phyloP scores from a whole-genome alignment of 1,284 basidiomycete species.

The Ustilago hordei region DNA sequence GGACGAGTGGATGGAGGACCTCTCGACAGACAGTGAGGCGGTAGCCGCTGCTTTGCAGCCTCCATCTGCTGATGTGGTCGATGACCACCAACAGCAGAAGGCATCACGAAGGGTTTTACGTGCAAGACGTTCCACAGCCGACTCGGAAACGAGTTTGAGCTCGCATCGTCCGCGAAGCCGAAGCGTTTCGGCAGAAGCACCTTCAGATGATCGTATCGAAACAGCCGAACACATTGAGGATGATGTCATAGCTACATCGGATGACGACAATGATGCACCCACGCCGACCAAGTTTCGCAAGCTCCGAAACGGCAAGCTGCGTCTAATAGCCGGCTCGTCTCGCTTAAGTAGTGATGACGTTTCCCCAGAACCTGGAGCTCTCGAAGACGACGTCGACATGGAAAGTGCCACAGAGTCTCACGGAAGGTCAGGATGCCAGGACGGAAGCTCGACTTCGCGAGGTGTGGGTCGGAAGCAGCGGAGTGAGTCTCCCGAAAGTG shows the following conservation, averaged over 20 bases:
- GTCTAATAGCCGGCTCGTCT: constrained; percentile 28
- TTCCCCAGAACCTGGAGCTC: constrained; percentile 4
- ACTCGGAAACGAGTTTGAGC: constrained; percentile 22
- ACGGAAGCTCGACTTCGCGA: neutral
- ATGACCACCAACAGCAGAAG: neutral
- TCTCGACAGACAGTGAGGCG: constrained; percentile 26
- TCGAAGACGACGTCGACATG: constrained; percentile 51
- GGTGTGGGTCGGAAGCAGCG: constrained; percentile 1
- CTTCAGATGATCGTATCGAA: neutral
- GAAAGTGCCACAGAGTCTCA: constrained; percentile 22
- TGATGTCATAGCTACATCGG: constrained; percentile 17
- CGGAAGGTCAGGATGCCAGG: neutral
- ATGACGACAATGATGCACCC: constrained; percentile 37
- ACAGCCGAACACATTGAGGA: constrained; percentile 8
- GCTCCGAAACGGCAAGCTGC: constrained; percentile 60
- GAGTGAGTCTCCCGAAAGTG: constrained; percentile 23
- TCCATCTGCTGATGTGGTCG: neutral
- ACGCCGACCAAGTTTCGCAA: constrained; percentile 61
- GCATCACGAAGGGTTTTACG: constrained; percentile 11
- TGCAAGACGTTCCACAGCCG: constrained; percentile 19
- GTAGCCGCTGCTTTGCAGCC: constrained; percentile 16
- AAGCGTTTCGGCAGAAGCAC: constrained; percentile 17
- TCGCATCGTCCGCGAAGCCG: constrained; percentile 26
- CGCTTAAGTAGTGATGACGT: neutral
- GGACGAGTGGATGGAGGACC: constrained; percentile 47